These are phyloP conservation scores for Torulaspora gathmanii DNA, from an alignment of 805 yeast species.

Conservation along the genomic window DNA sequence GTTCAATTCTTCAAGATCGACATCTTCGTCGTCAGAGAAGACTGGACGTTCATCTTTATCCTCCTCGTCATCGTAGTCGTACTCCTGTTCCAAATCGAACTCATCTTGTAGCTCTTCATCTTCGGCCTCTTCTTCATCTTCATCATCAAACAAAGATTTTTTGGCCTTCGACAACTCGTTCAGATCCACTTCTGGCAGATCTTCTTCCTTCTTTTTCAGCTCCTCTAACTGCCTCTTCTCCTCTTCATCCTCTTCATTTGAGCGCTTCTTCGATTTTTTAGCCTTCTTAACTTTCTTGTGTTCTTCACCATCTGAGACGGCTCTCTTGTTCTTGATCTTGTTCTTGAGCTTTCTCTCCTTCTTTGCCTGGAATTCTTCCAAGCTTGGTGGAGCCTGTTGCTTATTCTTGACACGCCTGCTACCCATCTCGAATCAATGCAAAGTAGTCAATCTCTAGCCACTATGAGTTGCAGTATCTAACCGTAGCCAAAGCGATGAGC, in stretches of 20 bases:
- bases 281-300: constrained; percentile 14
- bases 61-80: constrained; percentile 40
- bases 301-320: constrained; percentile 7
- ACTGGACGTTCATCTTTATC: constrained; percentile 50
- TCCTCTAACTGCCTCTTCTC: constrained; percentile 27
- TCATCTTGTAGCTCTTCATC: constrained; percentile 38
- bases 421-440: constrained; percentile 53
- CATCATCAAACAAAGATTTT: constrained; percentile 67
- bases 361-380: constrained; percentile 72
- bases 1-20: constrained; percentile 62
- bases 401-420: constrained; percentile 82
- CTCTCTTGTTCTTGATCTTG: constrained; percentile 34
- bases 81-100: constrained; percentile 59
- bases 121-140: constrained; percentile 24
- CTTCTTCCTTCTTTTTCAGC: constrained; percentile 35
- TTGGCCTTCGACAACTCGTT: constrained; percentile 66
- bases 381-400: constrained; percentile 87
- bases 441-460: background rate
- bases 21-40: constrained; percentile 75
- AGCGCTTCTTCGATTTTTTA: constrained; percentile 9
- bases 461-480: background rate
- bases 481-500: constrained; percentile 15
- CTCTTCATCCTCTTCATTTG: constrained; percentile 10
- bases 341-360: constrained; percentile 38
- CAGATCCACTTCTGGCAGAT: constrained; percentile 60